Base-by-base conservation (phyloP, 169 alveolate genomes). In the Condylostoma magnum region DNA sequence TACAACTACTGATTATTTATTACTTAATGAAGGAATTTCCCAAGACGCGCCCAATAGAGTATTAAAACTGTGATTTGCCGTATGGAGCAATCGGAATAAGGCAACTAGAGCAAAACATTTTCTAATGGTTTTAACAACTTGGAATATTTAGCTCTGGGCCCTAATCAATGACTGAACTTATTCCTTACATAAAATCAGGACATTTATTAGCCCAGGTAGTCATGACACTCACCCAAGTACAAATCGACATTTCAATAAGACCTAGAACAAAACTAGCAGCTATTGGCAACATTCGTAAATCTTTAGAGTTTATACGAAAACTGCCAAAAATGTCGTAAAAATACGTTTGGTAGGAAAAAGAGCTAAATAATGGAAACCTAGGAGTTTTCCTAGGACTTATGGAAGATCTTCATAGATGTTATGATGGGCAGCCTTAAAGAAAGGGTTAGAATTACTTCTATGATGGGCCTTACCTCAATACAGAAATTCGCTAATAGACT, bases 361-460 rank as follows among this genome's bases (percentile, higher is more conserved):
- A 82, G 28, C 71, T 82, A 15, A 18, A 18, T 54, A 58, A 58
- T 60, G 90, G 90, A 4, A 30, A 56, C 55, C 20, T 54, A 5
- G 69, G 69, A 50, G 47, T 57, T 3, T 47, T 73, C 34, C 30
- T 82, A 15, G 90, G 90, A 20, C 37, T 82, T 18, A 53, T 82
- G 1, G 90, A 82, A 56, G 90, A 82, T 55, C 5, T 82, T 10
- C 80, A 77, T 43, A 77, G 85, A 43, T 76, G 82, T 58, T 65
- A 34, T 72, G 86, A 82, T 46, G 90, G 90, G n/a, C 41, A 68
- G 3, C 71, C 79, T 33, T 66, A 82, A 2, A 70, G 90, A 37
- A 74, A 58, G 43, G n/a, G n/a, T n/a, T n/a, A n/a, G n/a, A n/a
- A n/a, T n/a, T n/a, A n/a, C n/a, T n/a, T n/a, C n/a, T n/a, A n/a